These are phyloP conservation scores for Bombardia bombarda DNA, from an alignment of 495 filamentous ascomycete species.

Conservation along the genomic window DNA sequence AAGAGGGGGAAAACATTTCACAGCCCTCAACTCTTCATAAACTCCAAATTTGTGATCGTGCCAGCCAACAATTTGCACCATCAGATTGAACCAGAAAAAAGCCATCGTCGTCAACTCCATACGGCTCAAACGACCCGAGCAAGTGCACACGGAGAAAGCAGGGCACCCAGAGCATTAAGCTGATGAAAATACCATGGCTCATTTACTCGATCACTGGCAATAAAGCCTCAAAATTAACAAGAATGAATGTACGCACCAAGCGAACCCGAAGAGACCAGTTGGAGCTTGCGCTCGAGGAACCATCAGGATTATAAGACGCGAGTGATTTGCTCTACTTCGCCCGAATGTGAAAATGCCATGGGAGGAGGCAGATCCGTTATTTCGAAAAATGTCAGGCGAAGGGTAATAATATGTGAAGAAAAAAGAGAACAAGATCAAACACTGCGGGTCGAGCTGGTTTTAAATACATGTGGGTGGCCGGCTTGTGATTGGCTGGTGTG, in stretches of 20 bases:
- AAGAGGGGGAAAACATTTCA: no score
- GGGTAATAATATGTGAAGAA: conserved; percentile 27
- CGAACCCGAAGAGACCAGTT: conserved; percentile 27
- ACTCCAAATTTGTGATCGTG: no score
- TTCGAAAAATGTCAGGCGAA: conserved; percentile 17
- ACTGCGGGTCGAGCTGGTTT: neutral
- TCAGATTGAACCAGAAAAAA: no score
- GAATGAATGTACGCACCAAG: conserved; percentile 31
- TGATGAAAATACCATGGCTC: no score
- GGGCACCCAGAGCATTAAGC: no score
- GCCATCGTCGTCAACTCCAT: no score
- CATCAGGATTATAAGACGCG: conserved; percentile 31
- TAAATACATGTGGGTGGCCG: neutral
- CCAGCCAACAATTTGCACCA: no score
- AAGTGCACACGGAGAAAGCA: no score
- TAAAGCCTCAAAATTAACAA: no score
- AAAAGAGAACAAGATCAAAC: conserved; percentile 10
- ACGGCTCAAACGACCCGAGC: no score
- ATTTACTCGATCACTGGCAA: no score
- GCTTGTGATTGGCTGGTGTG: neutral
- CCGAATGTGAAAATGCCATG: conserved; percentile 13
- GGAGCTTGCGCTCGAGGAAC: conserved; percentile 10
- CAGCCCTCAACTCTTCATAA: no score
- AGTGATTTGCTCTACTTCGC: conserved; percentile 24
- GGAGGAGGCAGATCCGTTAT: neutral